Base-by-base conservation (phyloP, 306 rosid species). In the Cucumis cinereus region DNA sequence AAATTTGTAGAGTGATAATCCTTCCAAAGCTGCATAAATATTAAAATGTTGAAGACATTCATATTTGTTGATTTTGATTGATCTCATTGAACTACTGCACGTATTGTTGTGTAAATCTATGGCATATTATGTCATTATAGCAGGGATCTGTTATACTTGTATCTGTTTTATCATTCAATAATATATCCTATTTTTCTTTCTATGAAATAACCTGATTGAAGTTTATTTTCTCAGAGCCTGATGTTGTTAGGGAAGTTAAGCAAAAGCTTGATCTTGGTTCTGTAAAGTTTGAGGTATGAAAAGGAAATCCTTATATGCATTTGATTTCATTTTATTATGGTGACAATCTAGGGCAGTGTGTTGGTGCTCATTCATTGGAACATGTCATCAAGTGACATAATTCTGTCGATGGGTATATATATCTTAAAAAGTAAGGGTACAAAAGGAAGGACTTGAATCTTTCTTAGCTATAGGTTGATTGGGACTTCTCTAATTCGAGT, bases 221-320 rank as follows among this genome's bases (percentile, higher is more conserved):
- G 45, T 82, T 73, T 38, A 70, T 80, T 74, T 82, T 64, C 54
- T 64, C 91, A 93, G 98, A 93, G 85, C 97, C 97, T 75, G 98
- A 91, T 87, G 93, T 93, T 85, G 87, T 87, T 80, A 91, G 82
- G 87, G 98, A 94, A 87, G 98, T 94, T 79, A 94, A 89, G 86
- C 97, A 90, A 87, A 91, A 91, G 85, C 88, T 94, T 83, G 97
- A 91, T 79, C 88, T 94, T 63, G 98, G 98, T 83, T 85, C 97
- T 38, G 96, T 90, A 77, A 94, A 94, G 82, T 94, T 91, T 88
- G 96, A 94, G 96, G 98, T 94, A 40, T 26, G 85, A 71, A 80
- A 35, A 66, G 3, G 24, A 41, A n/a, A 41, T 22, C 12, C 53
- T 68, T 36, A 14, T 66, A 38, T 14, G 74, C 22, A 68, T 68